Evolutionary conservation across 805 yeast species (phyloP).

Genomic region (Lachancea mirantina): DNA sequence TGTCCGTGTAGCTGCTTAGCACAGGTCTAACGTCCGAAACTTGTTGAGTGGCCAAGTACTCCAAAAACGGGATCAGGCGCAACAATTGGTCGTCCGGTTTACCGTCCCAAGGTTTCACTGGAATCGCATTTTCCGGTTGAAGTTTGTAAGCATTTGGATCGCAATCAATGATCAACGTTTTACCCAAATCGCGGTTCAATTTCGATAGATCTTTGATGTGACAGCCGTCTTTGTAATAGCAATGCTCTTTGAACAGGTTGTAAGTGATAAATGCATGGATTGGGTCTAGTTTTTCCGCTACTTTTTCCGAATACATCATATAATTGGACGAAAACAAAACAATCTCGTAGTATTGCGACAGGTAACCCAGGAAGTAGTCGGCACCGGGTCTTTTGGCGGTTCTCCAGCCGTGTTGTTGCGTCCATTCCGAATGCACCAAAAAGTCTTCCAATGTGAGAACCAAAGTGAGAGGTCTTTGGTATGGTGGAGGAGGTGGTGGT

Average conservation of each 20-base stretch:
- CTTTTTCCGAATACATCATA: constrained; percentile 76
- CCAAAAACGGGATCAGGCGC: constrained; percentile 83
- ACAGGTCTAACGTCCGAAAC: constrained; percentile 87
- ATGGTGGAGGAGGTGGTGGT: constrained; percentile 83
- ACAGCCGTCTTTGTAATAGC: constrained; percentile 77
- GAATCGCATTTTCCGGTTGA: constrained; percentile 94
- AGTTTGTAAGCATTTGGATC: constrained; percentile 61
- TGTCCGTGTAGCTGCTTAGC: constrained; percentile 62
- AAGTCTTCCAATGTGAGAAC: constrained; percentile 87
- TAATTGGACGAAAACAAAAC: constrained; percentile 83
- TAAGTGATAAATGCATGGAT: constrained; percentile 82
- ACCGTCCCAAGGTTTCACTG: constrained; percentile 83
- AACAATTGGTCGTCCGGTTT: constrained; percentile 71
- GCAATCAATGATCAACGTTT: constrained; percentile 74
- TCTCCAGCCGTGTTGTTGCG: constrained; percentile 90
- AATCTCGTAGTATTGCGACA: constrained; percentile 92
- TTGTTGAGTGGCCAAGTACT: constrained; percentile 83
- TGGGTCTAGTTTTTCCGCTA: constrained; percentile 87
- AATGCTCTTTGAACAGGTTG: constrained; percentile 84
- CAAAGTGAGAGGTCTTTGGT: constrained; percentile 85
- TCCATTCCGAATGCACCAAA: constrained; percentile 88
- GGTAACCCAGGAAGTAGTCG: constrained; percentile 90
- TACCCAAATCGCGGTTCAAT: constrained; percentile 83
- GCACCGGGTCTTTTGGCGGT: constrained; percentile 98
- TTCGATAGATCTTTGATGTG: constrained; percentile 83